Base-by-base conservation (phyloP, 345 rosid species). In the Brassica cretica region DNA sequence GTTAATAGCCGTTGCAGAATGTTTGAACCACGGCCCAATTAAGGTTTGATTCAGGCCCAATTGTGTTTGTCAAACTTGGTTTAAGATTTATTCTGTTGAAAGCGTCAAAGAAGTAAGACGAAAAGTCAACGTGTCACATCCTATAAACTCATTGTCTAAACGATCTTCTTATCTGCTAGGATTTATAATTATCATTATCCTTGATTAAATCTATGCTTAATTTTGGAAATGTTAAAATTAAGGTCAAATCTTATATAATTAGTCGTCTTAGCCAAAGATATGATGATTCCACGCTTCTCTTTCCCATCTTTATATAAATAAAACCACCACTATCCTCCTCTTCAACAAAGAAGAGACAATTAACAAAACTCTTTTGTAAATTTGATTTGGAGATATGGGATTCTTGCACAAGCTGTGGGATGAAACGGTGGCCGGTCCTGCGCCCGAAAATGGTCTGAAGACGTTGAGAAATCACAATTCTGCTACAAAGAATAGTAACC, bases 351-450 rank as follows among this genome's bases (percentile, higher is more conserved):
- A n/a, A 16, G 24, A 71, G 53, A 25, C 14, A 2, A 55, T 72
- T 46, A 46, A 61, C 69, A 35, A 30, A 41, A 66, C 10, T 15
- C 8, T 61, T 12, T 27, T n/a, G 32, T n/a, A 61, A 16, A 44
- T 6, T 55, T 29, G 8, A 37, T 18, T 39, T 16, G 6, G 53
- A 44, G 44, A 33, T 58, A 93, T 94, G 97, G 90, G 92, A 37
- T 84, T 94, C 15, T 89, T 90, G 32, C 88, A 91, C 78, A 89
- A 89, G 84, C 83, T 94, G 9, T 94, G 98, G 98, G 96, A 94
- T 85, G 97, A 94, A 87, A 91, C 96, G 44, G 85, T 94, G 19
- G 96, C 96, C 30, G 97, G 98, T 19, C 97, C 98, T 0, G n/a
- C 86, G 8, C 98, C 96, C 0, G 96, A 94, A 9, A 62, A 88